Percentiles rank a stretch among this genome's conserved stretches.
Evolutionary conservation across 23 red algal genomes (phyloP).

Genomic region (Rhodosorus marinus): DNA sequence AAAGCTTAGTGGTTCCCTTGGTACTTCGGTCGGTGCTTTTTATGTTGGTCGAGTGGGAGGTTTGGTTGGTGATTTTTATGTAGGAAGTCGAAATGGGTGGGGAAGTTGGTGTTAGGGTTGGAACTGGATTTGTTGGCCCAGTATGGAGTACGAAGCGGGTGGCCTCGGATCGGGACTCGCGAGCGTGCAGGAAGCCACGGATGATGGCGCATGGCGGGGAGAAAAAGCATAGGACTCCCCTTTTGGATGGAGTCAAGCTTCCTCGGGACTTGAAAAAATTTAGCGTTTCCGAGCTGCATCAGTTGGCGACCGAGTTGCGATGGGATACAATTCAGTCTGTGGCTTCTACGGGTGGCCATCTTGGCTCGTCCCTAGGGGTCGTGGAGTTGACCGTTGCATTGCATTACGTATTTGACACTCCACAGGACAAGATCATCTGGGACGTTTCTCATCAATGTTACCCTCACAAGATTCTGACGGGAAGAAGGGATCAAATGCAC

Average conservation of each 20-base stretch:
- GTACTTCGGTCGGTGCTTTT: too few relatives aligned
- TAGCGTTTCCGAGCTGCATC: conserved; percentile 21
- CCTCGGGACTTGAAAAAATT: conserved; percentile 39
- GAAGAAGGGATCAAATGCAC: conserved; percentile 54
- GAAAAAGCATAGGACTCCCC: conserved; percentile 54
- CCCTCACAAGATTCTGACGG: conserved; percentile 98
- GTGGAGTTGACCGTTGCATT: conserved; percentile 87
- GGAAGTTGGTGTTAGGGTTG: too few relatives aligned
- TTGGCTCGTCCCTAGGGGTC: conserved; percentile 85
- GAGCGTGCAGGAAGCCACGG: too few relatives aligned
- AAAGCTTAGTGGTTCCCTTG: too few relatives aligned
- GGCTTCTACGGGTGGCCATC: conserved; percentile 71
- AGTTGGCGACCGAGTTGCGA: conserved; percentile 75
- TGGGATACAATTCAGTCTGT: conserved; percentile 67
- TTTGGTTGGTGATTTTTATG: too few relatives aligned
- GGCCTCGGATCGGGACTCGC: too few relatives aligned
- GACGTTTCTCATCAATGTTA: conserved; percentile 90
- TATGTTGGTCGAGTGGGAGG: too few relatives aligned
- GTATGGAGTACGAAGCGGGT: too few relatives aligned
- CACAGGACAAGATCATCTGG: conserved; percentile 84
- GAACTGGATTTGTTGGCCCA: too few relatives aligned
- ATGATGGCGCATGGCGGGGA: too few relatives aligned
- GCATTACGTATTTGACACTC: conserved; percentile 92
- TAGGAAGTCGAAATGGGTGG: too few relatives aligned
- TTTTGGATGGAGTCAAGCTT: conserved; percentile 37